Base-by-base conservation (phyloP, 2,329 filamentous ascomycete species). In the Penicillium sp. region DNA sequence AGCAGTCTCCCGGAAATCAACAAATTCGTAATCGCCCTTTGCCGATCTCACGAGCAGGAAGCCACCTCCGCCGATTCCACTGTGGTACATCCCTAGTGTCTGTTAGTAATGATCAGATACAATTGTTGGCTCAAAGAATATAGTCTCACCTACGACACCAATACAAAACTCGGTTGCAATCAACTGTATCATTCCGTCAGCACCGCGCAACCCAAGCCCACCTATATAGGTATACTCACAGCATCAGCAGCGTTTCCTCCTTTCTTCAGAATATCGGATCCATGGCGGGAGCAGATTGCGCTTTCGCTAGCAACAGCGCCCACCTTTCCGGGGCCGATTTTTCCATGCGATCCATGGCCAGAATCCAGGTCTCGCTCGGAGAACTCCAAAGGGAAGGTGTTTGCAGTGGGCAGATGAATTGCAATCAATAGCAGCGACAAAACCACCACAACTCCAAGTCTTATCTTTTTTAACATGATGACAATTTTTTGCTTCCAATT, bases 1-100 rank as follows among this genome's bases (percentile, higher is more conserved):
- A 0, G 93, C 93, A 0, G 88, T 85, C 72, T 97, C 93, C 44
- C 93, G 82, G 69, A 96, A 97, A 74, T 97, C 93, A 63, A 97
- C 86, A 56, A 87, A 87, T 68, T 96, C 91, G 69, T 92, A 95
- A 17, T 79, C 78, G n/a, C 91, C 91, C 56, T 90, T 79, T 16
- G 84, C 76, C 33, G 84, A 81, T 45, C 90, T 86, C 5, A 96
- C 84, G 5, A 96, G 80, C 82, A 91, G 89, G 75, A 97, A 97
- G 2, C 93, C 93, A 38, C 93, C 93, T 7, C 93, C 93, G 19
- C 90, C 92, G 56, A 97, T 88, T 16, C 93, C 92, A 38, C 76
- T 80, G 70, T 92, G 89, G 64, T 90, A 89, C 85, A 89, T 89
- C 53, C 82, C 78, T 80, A 33, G n/a, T 17, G 10, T 22, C 9